Evolutionary conservation across 768 basidiomycete genomes (phyloP), one percentile per base, ranked within the genome.

Genomic region (Aureoboletus auriporus): DNA sequence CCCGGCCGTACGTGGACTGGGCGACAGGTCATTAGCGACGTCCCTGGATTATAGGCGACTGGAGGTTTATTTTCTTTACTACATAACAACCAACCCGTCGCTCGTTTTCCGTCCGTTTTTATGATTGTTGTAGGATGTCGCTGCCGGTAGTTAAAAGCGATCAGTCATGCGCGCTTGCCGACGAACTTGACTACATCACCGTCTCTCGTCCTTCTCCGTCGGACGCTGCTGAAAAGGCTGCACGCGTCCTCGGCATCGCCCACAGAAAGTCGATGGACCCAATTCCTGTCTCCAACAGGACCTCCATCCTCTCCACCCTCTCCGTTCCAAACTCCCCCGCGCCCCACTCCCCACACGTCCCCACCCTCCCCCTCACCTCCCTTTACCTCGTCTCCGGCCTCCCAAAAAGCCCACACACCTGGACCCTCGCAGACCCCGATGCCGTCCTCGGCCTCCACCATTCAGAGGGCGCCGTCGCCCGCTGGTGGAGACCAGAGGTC

Each of bases 401-500:
- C 28, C 88, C 90, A 14, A 93, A 93, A 67, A 85, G 85, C 28
- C 89, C 91, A 1, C 82, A 89, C 64, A 91, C 87, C 10, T 94
- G 93, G 91, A 88, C 89, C 14, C 79, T 92, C 38, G 84, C 89
- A 0, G 92, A 93, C 65, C 83, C 84, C 0, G 89, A 91, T 64
- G 79, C 89, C 1, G 84, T 90, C 44, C 69, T 86, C 42, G 89
- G 88, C 41, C 75, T 93, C 43, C 82, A 88, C 58, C 92, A 94
- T 60, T 75, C 78, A 36, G 89, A 91, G 39, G 86, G 88, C 49
- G 92, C 90, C 43, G 91, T 93, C 47, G 83, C 78, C 55, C 79
- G 90, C 40, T 93, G 88, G 84, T 94, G 90, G 90, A 73, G 90
- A 39, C 86, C 93, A 39, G 92, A 94, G 67, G 89, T 93, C 12